phyloP scores from a whole-genome alignment of 148 eudicot genomes.

The Spergularia bocconei region DNA sequence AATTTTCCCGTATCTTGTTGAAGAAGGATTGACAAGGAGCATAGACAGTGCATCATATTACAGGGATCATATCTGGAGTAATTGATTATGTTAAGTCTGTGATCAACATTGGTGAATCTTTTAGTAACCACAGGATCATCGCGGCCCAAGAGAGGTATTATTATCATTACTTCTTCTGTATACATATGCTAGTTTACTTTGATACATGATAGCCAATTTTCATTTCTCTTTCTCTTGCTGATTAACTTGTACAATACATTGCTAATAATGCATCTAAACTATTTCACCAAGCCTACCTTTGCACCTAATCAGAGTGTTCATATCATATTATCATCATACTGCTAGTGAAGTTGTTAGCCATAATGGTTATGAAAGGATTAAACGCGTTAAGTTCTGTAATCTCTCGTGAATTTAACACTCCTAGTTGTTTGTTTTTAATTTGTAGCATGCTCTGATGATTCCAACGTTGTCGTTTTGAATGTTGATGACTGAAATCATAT shows the following conservation, averaged over 20 bases:
- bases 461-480: neutral
- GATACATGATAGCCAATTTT: too few relatives aligned
- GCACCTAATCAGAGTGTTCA: too few relatives aligned
- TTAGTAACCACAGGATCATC: conserved; percentile 1
- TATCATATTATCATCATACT: too few relatives aligned
- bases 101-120: neutral
- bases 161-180: neutral
- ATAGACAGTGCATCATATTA: neutral
- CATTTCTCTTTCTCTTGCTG: too few relatives aligned
- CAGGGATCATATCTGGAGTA: neutral
- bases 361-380: neutral
- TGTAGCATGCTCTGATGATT: neutral
- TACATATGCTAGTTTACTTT: too few relatives aligned
- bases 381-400: neutral
- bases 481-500: neutral
- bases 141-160: conserved; percentile 21
- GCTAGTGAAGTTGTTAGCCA: too few relatives aligned
- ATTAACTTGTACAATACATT: too few relatives aligned
- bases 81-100: neutral
- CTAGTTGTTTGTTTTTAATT: neutral
- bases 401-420: neutral
- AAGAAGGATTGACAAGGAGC: conserved; percentile 1
- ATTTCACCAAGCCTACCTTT: too few relatives aligned
- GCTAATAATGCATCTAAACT: too few relatives aligned
- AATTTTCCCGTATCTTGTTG: neutral